phyloP scores from a whole-genome alignment of 352 stramenopile species.

The Pythium myriotylum region DNA sequence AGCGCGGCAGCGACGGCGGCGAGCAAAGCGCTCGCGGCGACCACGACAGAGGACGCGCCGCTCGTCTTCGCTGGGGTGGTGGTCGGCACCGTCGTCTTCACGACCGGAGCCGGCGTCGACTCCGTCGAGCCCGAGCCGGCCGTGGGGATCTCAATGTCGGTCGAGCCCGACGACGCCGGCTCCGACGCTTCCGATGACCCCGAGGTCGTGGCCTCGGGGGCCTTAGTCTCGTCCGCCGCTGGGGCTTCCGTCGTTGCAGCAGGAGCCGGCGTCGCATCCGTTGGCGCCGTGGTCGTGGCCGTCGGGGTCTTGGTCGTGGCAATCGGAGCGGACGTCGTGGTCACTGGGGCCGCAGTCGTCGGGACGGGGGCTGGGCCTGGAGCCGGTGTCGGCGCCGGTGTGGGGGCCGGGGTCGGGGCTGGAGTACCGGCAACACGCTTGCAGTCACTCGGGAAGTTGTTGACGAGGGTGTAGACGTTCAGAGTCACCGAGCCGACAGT shows the following conservation, averaged over 20 bases:
- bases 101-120: too few relatives aligned
- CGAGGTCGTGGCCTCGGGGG: not conserved
- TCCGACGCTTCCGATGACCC: not conserved
- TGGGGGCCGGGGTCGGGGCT: not conserved
- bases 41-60: too few relatives aligned
- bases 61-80: too few relatives aligned
- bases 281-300: constrained; percentile 2
- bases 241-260: not conserved
- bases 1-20: not conserved
- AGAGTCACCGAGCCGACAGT: constrained; percentile 11
- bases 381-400: not conserved
- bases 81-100: too few relatives aligned
- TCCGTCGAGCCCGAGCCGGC: too few relatives aligned
- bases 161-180: not conserved
- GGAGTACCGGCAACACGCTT: not conserved
- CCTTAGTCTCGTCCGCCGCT: not conserved
- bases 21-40: too few relatives aligned
- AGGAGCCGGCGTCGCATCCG: not conserved
- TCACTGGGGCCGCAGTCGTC: not conserved
- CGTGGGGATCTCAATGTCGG: not conserved
- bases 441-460: constrained; percentile 13
- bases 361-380: not conserved
- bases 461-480: constrained; percentile 19
- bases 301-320: not conserved
- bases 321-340: not conserved